These are phyloP conservation scores for Aureobasidium sp. DNA, from an alignment of 2,329 filamentous ascomycete species.

Conservation along the genomic window DNA sequence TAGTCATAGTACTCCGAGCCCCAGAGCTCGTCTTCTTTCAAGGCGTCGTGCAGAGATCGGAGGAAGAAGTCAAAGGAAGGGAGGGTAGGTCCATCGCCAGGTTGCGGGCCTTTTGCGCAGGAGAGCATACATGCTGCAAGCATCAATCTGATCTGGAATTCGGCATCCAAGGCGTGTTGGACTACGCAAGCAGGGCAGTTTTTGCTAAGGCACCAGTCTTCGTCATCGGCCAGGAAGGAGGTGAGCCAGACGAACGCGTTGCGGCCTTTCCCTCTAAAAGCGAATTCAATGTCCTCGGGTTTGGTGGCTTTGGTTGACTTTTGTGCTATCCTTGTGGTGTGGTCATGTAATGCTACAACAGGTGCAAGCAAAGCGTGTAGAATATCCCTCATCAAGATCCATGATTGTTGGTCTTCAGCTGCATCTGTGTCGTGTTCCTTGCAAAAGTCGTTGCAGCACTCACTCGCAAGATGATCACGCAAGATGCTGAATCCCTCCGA, in stretches of 20 bases:
- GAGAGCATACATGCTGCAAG: slow-evolving; percentile 43
- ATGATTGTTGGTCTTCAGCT: slow-evolving; percentile 31
- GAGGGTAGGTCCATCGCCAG: slow-evolving; percentile 28
- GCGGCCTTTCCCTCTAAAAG: slow-evolving; percentile 50
- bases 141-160: slow-evolving; percentile 41
- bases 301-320: slow-evolving; percentile 42
- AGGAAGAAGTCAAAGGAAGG: slow-evolving; percentile 37
- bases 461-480: slow-evolving; percentile 35
- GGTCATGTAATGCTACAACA: slow-evolving; percentile 50
- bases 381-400: slow-evolving; percentile 51
- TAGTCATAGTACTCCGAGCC: slow-evolving; percentile 38
- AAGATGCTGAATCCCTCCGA: slow-evolving; percentile 40
- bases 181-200: slow-evolving; percentile 49
- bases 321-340: slow-evolving; percentile 47
- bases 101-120: slow-evolving; percentile 32
- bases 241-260: slow-evolving; percentile 54
- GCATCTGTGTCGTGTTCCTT: slow-evolving; percentile 32
- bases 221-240: slow-evolving; percentile 51
- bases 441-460: slow-evolving; percentile 39
- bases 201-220: slow-evolving; percentile 49
- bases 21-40: slow-evolving; percentile 39
- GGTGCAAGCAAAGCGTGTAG: slow-evolving; percentile 53
- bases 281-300: slow-evolving; percentile 49
- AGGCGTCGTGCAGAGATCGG: slow-evolving; percentile 35
- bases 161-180: slow-evolving; percentile 38